Evolutionary conservation across 177 flowering plant genomes (phyloP).

Genomic region (Telopea speciosissima): DNA sequence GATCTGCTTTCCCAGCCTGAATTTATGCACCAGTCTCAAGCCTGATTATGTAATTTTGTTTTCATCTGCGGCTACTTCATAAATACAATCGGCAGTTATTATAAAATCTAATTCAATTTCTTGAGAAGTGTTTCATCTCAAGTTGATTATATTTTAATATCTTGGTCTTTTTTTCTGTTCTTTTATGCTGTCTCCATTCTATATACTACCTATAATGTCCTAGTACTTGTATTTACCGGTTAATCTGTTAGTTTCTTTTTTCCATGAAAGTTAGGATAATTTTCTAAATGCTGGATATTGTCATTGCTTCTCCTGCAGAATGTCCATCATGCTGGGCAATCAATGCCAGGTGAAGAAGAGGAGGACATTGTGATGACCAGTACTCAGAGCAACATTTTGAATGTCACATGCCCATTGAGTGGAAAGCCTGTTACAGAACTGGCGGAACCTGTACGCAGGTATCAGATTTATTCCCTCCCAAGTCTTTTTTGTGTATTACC

Average conservation of each 20-base stretch:
- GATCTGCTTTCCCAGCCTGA: too few relatives aligned
- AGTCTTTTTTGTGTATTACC: not conserved
- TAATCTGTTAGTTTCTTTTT: not conserved
- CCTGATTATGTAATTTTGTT: not conserved
- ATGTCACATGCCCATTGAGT: constrained; percentile 67
- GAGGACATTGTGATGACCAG: constrained; percentile 89
- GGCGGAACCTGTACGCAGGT: constrained; percentile 82
- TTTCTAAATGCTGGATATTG: not conserved
- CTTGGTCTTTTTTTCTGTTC: not conserved
- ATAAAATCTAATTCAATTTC: too few relatives aligned
- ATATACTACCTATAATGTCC: not conserved
- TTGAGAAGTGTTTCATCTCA: not conserved
- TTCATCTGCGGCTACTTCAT: not conserved
- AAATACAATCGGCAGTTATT: too few relatives aligned
- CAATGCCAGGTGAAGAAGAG: constrained; percentile 95
- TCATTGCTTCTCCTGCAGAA: constrained; percentile 40
- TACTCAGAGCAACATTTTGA: constrained; percentile 57
- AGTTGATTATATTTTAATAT: not conserved
- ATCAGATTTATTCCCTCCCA: constrained; percentile 8
- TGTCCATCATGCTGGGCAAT: constrained; percentile 87
- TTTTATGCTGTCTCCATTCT: not conserved
- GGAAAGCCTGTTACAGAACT: constrained; percentile 72
- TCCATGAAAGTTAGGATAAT: not conserved
- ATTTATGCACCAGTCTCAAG: too few relatives aligned
- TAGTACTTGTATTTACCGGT: not conserved